Conservation (phyloP, 148 eudicot species). For the Polygonum maritimum region DNA sequence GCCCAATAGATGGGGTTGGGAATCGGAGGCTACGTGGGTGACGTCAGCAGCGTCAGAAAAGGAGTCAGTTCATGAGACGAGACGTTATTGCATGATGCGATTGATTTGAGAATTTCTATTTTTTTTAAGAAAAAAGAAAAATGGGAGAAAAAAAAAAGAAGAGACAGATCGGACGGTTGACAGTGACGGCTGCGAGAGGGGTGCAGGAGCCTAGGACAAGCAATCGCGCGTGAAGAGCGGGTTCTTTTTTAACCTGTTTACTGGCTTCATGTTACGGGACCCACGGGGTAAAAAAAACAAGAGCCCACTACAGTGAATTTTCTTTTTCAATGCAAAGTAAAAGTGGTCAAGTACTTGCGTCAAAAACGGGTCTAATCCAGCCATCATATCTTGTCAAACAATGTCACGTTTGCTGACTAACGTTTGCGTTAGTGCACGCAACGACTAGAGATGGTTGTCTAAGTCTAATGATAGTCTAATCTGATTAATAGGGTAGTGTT, state of each 20-base stretch:
- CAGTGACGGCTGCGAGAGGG: not conserved
- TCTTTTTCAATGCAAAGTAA: not conserved
- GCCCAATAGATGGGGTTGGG: not conserved
- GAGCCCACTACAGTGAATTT: not conserved
- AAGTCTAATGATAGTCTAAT: not conserved
- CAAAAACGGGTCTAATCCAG: not conserved
- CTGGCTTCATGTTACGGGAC: not conserved
- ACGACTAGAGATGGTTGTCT: not conserved
- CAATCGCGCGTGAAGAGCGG: conserved; percentile 1
- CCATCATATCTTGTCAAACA: not conserved
- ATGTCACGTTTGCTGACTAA: not conserved
- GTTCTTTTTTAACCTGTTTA: not conserved
- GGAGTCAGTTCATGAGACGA: not conserved
- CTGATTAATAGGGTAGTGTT: too few species aligned
- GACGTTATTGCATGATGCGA: not conserved
- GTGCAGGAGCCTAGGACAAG: not conserved
- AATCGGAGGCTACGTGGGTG: not conserved
- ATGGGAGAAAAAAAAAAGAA: not conserved
- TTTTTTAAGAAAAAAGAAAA: not conserved
- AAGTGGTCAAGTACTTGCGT: not conserved
- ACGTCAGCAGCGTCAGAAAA: not conserved
- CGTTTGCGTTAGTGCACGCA: not conserved
- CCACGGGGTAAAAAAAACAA: too few species aligned
- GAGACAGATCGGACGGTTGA: conserved; percentile 10
- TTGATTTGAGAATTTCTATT: not conserved